These are phyloP conservation scores for Phlebiopsis gigantea DNA, from an alignment of 768 basidiomycete species.

Conservation along the genomic window DNA sequence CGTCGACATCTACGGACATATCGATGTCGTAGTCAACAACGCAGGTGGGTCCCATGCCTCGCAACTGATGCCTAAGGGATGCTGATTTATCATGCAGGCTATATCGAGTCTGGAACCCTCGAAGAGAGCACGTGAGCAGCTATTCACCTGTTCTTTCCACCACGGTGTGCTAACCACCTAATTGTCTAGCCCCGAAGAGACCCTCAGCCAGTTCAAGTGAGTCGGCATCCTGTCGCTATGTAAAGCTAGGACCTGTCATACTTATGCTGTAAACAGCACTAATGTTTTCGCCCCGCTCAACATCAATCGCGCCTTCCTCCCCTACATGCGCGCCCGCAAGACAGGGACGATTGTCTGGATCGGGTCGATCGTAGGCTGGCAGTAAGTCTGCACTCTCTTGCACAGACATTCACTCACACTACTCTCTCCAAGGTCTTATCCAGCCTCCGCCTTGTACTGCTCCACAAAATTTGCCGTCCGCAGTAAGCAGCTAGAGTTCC, in stretches of 20 bases:
- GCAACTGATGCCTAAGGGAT: background rate
- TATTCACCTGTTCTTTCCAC: no score
- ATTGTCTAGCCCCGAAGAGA: constrained; percentile 25
- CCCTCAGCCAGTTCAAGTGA: constrained; percentile 25
- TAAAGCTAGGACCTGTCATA: background rate
- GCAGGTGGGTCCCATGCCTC: no score
- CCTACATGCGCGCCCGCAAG: constrained; percentile 39
- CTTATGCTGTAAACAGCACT: constrained; percentile 19
- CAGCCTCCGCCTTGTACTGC: constrained; percentile 28
- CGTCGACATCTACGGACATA: constrained; percentile 31
- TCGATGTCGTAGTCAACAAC: constrained; percentile 45
- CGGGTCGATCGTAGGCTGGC: constrained; percentile 31
- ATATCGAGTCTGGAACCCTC: constrained; percentile 22
- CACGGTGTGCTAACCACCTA: no score
- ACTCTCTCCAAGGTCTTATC: constrained; percentile 21
- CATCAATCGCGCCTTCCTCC: constrained; percentile 41
- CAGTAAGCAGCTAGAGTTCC: constrained; percentile 14
- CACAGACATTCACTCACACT: background rate
- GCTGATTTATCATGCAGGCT: constrained; percentile 15
- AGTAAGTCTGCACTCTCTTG: background rate
- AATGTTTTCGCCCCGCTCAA: constrained; percentile 43
- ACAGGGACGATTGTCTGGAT: constrained; percentile 39
- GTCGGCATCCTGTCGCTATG: background rate
- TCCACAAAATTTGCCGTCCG: constrained; percentile 36
- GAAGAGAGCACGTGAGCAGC: constrained; percentile 25